Evolutionary conservation across 2,329 filamentous ascomycete genomes (phyloP).

Genomic region (Raffaelea ambrosiae): DNA sequence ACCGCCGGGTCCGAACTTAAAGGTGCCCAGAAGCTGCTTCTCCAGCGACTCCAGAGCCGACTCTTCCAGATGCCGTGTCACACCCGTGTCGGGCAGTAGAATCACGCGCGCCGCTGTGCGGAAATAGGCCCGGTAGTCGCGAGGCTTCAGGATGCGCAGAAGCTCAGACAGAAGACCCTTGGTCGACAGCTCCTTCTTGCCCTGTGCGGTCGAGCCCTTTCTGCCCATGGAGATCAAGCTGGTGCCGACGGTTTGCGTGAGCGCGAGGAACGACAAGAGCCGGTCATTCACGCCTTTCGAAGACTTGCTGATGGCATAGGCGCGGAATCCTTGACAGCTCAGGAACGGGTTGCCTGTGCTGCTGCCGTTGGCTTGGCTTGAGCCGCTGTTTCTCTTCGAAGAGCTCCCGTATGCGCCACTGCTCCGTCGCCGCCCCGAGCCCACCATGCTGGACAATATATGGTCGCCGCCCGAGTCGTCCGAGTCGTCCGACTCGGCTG

Average conservation of each 20-base stretch:
- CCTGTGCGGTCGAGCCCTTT: not conserved
- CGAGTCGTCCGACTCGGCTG: slow-evolving; percentile 2
- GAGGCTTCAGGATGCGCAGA: slow-evolving; percentile 13
- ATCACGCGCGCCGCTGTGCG: slow-evolving; percentile 13
- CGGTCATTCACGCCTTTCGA: not conserved
- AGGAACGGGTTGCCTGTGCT: not conserved
- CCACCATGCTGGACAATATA: not conserved
- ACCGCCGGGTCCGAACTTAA: slow-evolving; percentile 8
- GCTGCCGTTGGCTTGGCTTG: not conserved
- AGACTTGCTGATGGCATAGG: not conserved
- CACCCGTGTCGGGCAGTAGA: slow-evolving; percentile 8
- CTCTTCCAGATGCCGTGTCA: slow-evolving; percentile 9
- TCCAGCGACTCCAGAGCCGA: slow-evolving; percentile 10
- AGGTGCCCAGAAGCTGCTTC: slow-evolving; percentile 13
- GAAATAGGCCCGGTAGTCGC: slow-evolving; percentile 15
- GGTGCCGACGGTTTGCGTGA: not conserved
- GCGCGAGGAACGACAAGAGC: not conserved
- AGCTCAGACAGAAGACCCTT: slow-evolving; percentile 10
- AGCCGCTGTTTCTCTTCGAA: not conserved
- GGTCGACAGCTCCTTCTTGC: slow-evolving; percentile 6
- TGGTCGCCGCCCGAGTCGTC: slow-evolving; percentile 7
- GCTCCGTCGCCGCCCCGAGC: not conserved
- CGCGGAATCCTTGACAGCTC: not conserved
- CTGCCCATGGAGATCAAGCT: not conserved
- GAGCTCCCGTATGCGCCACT: not conserved